Percentiles rank a stretch among this genome's conserved stretches.
phyloP scores from a whole-genome alignment of 192 early-diverging fungal species.

The Entophlyctis helioformis region DNA sequence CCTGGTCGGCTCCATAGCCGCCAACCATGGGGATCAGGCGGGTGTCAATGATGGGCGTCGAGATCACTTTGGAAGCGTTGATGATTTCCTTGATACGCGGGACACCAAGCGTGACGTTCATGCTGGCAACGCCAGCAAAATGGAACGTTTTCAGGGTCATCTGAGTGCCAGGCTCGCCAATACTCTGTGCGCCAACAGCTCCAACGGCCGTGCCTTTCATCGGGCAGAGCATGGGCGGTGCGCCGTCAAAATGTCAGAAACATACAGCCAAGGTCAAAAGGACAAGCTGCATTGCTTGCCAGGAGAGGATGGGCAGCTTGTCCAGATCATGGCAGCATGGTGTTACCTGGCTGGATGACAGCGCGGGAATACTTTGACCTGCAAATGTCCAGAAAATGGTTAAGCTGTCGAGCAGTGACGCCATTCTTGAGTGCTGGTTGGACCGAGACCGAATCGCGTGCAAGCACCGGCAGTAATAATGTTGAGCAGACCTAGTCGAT shows the following conservation, averaged over 20 bases:
- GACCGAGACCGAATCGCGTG: too few species aligned
- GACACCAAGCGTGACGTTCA: conserved; percentile 99
- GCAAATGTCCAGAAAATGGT: conserved; percentile 66
- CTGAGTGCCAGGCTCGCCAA: conserved; percentile 98
- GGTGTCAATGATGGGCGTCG: conserved; percentile 82
- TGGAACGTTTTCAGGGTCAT: conserved; percentile 99
- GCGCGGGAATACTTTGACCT: conserved; percentile 74
- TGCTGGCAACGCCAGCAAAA: conserved; percentile 97
- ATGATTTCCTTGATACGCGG: conserved; percentile 99
- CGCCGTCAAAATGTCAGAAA: background rate
- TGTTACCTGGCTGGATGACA: conserved; percentile 80
- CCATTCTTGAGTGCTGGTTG: background rate
- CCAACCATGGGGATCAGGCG: conserved; percentile 42
- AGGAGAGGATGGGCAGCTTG: too few species aligned
- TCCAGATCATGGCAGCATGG: background rate
- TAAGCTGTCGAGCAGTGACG: conserved; percentile 62
- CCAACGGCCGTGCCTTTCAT: conserved; percentile 73
- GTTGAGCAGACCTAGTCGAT: too few species aligned
- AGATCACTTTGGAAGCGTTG: conserved; percentile 93
- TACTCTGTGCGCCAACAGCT: conserved; percentile 90
- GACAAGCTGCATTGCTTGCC: too few species aligned
- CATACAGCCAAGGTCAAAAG: background rate
- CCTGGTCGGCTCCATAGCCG: conserved; percentile 24
- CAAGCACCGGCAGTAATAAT: too few species aligned
- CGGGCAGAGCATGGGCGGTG: background rate